Evolutionary conservation across 2,329 filamentous ascomycete genomes (phyloP).

Genomic region (Phyllosticta citrichinensis): DNA sequence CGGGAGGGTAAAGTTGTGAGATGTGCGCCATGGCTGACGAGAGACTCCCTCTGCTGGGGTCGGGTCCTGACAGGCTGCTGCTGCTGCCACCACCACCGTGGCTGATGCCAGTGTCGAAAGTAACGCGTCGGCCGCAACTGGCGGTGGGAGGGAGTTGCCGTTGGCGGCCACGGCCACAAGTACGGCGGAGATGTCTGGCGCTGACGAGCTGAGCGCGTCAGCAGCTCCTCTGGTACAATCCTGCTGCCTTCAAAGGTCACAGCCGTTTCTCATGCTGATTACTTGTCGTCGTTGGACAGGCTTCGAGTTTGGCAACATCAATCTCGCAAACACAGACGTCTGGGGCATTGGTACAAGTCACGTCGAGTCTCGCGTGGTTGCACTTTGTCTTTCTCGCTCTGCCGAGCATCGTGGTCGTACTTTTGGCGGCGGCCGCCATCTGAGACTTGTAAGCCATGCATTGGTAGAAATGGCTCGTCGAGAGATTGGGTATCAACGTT

Average conservation of each 20-base stretch:
- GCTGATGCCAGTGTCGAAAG: not conserved
- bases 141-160: not conserved
- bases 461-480: not conserved
- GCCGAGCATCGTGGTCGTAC: not conserved
- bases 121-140: not conserved
- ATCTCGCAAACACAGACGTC: not conserved
- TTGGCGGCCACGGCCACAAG: not conserved
- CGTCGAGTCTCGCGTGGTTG: not conserved
- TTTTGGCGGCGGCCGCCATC: not conserved
- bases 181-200: not conserved
- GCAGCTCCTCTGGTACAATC: not conserved
- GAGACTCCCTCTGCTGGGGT: not conserved
- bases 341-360: not conserved
- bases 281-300: not conserved
- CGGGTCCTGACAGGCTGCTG: no score
- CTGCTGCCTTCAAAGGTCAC: not conserved
- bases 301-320: not conserved
- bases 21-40: not conserved
- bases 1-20: not conserved
- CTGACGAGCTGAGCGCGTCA: not conserved
- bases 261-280: not conserved
- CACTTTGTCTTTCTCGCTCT: not conserved
- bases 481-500: not conserved
- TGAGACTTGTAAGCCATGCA: not conserved
- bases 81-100: not conserved